Conservation (phyloP, 192 early-diverging fungal species). For the Chytriomyces confervae region DNA sequence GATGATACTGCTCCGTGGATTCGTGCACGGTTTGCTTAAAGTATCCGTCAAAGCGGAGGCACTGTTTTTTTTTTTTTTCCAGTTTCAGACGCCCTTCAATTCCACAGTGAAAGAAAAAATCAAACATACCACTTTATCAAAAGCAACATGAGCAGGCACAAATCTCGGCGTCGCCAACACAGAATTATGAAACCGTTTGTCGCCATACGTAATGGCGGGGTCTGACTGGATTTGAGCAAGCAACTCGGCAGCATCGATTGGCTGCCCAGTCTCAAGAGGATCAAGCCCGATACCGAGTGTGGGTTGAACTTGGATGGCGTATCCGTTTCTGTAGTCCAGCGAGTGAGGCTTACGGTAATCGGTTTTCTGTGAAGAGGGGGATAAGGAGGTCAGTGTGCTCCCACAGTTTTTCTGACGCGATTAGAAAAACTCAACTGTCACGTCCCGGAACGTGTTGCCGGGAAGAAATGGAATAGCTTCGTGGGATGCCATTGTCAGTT, state of each 20-base stretch:
- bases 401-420: not conserved
- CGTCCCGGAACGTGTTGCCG: slow-evolving; percentile 60
- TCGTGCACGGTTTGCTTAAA: slow-evolving; percentile 71
- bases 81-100: not conserved
- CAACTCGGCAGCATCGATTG: slow-evolving; percentile 43
- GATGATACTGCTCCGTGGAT: slow-evolving; percentile 64
- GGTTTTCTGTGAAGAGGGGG: slow-evolving; percentile 46
- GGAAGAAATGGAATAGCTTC: slow-evolving; percentile 61
- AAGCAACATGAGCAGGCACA: slow-evolving; percentile 64
- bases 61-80: slow-evolving; percentile 39
- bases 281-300: slow-evolving; percentile 47
- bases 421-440: slow-evolving; percentile 40
- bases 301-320: slow-evolving; percentile 51
- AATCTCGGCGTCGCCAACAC: slow-evolving; percentile 37
- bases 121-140: slow-evolving; percentile 66
- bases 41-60: slow-evolving; percentile 66
- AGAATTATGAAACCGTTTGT: slow-evolving; percentile 40
- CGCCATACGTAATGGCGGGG: slow-evolving; percentile 55
- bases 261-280: slow-evolving; percentile 24
- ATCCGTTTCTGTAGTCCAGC: slow-evolving; percentile 64
- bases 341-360: slow-evolving; percentile 61
- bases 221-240: slow-evolving; percentile 43
- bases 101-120: slow-evolving; percentile 1
- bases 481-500: slow-evolving; percentile 34
- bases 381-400: not conserved